Evolutionary conservation across 1,284 basidiomycete species (phyloP).

Genomic region (Cutaneotrichosporon cutaneum): DNA sequence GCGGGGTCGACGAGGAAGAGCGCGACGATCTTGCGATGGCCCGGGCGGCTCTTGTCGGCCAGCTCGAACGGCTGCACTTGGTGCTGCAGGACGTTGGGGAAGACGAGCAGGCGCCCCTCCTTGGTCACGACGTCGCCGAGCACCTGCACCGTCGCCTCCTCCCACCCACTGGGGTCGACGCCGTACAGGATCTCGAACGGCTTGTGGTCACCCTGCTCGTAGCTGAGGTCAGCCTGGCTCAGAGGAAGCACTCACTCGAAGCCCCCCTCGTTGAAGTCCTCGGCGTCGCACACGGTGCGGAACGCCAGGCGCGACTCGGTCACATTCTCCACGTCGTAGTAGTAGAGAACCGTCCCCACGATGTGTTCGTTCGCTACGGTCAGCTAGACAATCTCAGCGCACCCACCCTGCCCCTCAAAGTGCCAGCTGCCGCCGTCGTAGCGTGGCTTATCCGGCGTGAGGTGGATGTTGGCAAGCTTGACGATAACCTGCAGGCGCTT

Average conservation of each 20-base stretch:
- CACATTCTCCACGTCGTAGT: slow-evolving; percentile 22
- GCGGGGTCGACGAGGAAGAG: slow-evolving; percentile 24
- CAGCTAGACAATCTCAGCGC: too few relatives aligned
- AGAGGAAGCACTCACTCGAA: too few relatives aligned
- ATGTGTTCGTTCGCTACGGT: slow-evolving; percentile 17
- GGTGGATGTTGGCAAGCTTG: slow-evolving; percentile 22
- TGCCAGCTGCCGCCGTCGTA: slow-evolving; percentile 20
- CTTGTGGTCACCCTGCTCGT: slow-evolving; percentile 16
- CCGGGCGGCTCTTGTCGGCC: slow-evolving; percentile 12
- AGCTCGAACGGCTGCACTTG: slow-evolving; percentile 17
- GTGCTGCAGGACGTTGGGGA: slow-evolving; percentile 21
- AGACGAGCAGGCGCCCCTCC: slow-evolving; percentile 13
- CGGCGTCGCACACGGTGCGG: slow-evolving; percentile 7
- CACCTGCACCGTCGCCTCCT: not conserved
- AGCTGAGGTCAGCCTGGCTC: too few relatives aligned
- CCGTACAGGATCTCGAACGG: slow-evolving; percentile 5
- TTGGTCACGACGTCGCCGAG: slow-evolving; percentile 5
- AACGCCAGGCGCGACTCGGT: slow-evolving; percentile 14
- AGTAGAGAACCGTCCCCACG: slow-evolving; percentile 16
- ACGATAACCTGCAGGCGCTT: slow-evolving; percentile 18
- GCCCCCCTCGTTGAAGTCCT: not conserved
- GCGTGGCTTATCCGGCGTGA: slow-evolving; percentile 18
- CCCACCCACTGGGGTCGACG: too few relatives aligned
- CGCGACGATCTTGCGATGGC: slow-evolving; percentile 24
- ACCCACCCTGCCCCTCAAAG: slow-evolving; percentile 12